Conservation (phyloP, 2,329 filamentous ascomycete species). For the Pezicula radicicola region DNA sequence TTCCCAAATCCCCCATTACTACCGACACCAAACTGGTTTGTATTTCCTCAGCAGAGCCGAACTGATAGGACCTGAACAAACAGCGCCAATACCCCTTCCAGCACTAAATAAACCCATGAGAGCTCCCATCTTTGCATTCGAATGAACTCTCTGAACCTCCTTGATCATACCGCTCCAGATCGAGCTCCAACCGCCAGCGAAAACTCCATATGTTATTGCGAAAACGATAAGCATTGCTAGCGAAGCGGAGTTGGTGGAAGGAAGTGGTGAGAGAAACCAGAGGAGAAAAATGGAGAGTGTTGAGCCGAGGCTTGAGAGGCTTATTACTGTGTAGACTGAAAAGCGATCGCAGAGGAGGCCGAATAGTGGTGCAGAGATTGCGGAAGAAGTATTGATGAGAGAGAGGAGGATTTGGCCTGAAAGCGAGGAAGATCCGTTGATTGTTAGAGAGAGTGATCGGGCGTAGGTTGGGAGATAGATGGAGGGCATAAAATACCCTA, state of each 20-base stretch:
- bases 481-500: slow-evolving; percentile 52
- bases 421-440: slow-evolving; percentile 27
- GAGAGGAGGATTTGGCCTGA: slow-evolving; percentile 44
- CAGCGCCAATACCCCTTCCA: slow-evolving; percentile 60
- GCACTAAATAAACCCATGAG: slow-evolving; percentile 48
- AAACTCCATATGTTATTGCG: slow-evolving; percentile 52
- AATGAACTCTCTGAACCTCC: slow-evolving; percentile 10
- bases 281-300: slow-evolving; percentile 46
- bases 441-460: slow-evolving; percentile 29
- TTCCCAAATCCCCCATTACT: slow-evolving; percentile 43
- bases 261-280: slow-evolving; percentile 30
- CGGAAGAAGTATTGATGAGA: slow-evolving; percentile 44
- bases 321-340: slow-evolving; percentile 39
- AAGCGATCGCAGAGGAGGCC: slow-evolving; percentile 39
- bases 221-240: slow-evolving; percentile 42
- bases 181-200: slow-evolving; percentile 51
- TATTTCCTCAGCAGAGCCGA: slow-evolving; percentile 40
- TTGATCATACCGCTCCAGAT: slow-evolving; percentile 39
- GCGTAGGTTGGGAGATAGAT: slow-evolving; percentile 51
- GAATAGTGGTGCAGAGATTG: slow-evolving; percentile 37
- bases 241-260: slow-evolving; percentile 32
- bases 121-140: slow-evolving; percentile 22
- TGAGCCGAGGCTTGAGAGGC: slow-evolving; percentile 47
- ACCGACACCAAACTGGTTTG: slow-evolving; percentile 32
- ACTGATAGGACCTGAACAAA: slow-evolving; percentile 54